A percentile compares a stretch with the other conserved stretches of the same genome.
Evolutionary conservation across 2,329 filamentous ascomycete genomes (phyloP).

Genomic region (Simplicillium sp.): DNA sequence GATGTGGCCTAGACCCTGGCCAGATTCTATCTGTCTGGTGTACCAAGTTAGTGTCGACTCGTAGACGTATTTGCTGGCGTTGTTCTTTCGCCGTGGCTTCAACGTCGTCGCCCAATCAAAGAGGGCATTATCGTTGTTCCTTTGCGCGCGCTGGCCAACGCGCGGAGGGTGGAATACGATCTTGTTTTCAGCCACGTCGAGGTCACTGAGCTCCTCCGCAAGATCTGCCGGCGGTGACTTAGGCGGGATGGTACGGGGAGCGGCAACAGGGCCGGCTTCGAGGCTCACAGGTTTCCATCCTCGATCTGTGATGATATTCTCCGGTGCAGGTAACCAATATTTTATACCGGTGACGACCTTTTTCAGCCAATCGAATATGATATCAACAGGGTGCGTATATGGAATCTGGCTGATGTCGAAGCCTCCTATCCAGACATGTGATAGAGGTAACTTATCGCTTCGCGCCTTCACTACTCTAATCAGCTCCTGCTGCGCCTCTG

Average conservation of each 20-base stretch:
- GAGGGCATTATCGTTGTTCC: conserved; percentile 26
- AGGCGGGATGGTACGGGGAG: too few species aligned
- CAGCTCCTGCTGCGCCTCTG: conserved; percentile 33
- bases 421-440: conserved; percentile 36
- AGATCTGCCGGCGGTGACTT: too few species aligned
- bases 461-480: conserved; percentile 25
- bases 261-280: too few species aligned
- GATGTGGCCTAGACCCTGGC: conserved; percentile 40
- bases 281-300: too few species aligned
- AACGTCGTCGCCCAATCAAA: conserved; percentile 23
- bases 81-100: conserved; percentile 1
- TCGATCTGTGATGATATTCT: too few species aligned
- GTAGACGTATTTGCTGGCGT: conserved; percentile 26
- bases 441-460: conserved; percentile 20
- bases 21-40: conserved; percentile 31
- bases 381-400: neutral
- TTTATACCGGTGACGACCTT: too few species aligned
- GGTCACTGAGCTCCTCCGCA: too few species aligned
- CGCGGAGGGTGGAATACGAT: too few species aligned
- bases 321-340: too few species aligned
- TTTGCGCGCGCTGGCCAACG: too few species aligned
- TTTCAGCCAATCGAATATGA: too few species aligned
- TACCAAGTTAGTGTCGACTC: conserved; percentile 44
- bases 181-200: too few species aligned
- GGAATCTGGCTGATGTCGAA: conserved; percentile 21